A percentile compares a stretch with the other conserved stretches of the same genome.
Conservation (phyloP, 1,284 basidiomycete genomes). For the Chiua sp. region DNA sequence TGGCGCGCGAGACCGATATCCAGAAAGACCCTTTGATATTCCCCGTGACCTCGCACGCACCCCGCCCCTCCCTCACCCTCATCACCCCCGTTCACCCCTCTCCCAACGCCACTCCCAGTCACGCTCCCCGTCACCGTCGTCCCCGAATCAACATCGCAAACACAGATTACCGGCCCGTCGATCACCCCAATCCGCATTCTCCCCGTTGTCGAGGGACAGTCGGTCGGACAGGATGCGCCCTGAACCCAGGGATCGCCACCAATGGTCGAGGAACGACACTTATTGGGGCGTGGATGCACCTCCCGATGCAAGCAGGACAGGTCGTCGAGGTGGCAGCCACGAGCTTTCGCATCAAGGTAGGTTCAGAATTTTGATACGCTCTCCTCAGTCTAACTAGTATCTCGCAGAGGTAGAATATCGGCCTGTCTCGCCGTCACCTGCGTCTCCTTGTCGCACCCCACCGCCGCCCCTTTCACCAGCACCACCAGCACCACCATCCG, state of each 20-base stretch:
- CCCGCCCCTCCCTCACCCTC: constrained; percentile 36
- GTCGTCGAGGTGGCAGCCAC: constrained; percentile 10
- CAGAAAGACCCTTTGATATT: constrained; percentile 22
- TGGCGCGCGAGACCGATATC: constrained; percentile 29
- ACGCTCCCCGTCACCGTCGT: constrained; percentile 37
- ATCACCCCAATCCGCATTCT: constrained; percentile 42
- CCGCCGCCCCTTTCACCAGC: constrained; percentile 42
- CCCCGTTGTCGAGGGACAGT: constrained; percentile 39
- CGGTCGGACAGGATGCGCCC: constrained; percentile 39
- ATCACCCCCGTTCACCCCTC: constrained; percentile 32
- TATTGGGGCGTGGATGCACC: constrained; percentile 14
- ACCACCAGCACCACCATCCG: constrained; percentile 48
- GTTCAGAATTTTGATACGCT: background rate
- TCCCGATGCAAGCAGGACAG: constrained; percentile 10
- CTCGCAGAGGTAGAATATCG: constrained; percentile 22
- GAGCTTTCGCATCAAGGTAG: constrained; percentile 17
- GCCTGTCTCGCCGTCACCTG: constrained; percentile 27
- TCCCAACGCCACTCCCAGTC: constrained; percentile 25
- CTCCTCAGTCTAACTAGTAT: constrained; percentile 7
- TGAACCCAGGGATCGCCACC: constrained; percentile 32
- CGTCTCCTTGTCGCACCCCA: constrained; percentile 28
- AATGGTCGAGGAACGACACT: constrained; percentile 20
- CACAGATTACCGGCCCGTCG: constrained; percentile 51
- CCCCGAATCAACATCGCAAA: constrained; percentile 40
- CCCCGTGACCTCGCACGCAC: constrained; percentile 35